These are phyloP conservation scores for Penicilliopsis zonata DNA, from an alignment of 495 filamentous ascomycete genomes.

Conservation along the genomic window DNA sequence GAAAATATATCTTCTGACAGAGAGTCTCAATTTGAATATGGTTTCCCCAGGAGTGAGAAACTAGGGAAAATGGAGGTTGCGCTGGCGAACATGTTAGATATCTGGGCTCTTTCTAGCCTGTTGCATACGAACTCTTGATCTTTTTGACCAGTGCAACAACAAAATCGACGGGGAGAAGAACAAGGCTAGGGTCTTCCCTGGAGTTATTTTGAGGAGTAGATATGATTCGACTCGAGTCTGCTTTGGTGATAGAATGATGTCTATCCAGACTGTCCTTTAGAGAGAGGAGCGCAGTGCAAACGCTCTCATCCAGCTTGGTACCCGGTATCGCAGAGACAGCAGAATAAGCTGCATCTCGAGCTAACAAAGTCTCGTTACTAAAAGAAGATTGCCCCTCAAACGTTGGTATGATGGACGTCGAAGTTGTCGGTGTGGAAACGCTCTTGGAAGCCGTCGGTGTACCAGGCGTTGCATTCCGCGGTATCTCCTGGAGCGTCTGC, in stretches of 20 bases:
- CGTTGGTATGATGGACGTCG: slow-evolving; percentile 7
- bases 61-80: slow-evolving; percentile 13
- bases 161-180: slow-evolving; percentile 11
- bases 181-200: too few species aligned
- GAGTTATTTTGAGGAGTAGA: too few species aligned
- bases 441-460: not conserved
- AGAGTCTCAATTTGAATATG: slow-evolving; percentile 9
- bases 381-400: slow-evolving; percentile 18
- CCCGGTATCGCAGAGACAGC: slow-evolving; percentile 5
- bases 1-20: slow-evolving; percentile 16
- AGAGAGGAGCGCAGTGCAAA: slow-evolving; percentile 11
- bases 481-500: slow-evolving; percentile 7
- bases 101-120: too few species aligned
- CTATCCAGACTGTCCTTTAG: slow-evolving; percentile 9
- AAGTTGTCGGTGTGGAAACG: slow-evolving; percentile 1
- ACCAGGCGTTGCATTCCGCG: slow-evolving; percentile 2
- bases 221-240: slow-evolving; percentile 1
- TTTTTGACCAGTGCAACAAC: slow-evolving; percentile 12
- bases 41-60: slow-evolving; percentile 15
- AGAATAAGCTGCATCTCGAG: slow-evolving; percentile 14
- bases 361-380: slow-evolving; percentile 14
- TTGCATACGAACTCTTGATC: slow-evolving; percentile 11
- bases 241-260: slow-evolving; percentile 2
- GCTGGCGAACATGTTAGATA: slow-evolving; percentile 3
- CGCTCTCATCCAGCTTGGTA: slow-evolving; percentile 6